phyloP scores from a whole-genome alignment of 2,329 filamentous ascomycete species.

The Cercospora beticola region DNA sequence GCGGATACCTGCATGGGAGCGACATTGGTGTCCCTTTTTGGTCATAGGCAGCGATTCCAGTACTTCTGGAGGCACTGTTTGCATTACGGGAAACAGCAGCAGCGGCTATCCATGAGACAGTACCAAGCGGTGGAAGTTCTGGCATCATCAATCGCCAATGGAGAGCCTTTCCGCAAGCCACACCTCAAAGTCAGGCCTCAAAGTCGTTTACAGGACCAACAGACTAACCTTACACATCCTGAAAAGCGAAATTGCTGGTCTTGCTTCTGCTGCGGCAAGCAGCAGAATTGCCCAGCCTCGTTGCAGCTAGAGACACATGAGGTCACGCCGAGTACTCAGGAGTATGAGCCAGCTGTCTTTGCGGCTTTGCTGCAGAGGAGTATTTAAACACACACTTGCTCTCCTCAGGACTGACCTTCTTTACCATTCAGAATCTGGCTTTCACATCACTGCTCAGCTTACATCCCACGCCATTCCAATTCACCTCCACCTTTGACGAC shows the following conservation, averaged over 20 bases:
- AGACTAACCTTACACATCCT: background rate
- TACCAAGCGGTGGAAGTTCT: background rate
- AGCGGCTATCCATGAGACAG: background rate
- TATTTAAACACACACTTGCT: background rate
- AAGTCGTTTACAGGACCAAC: background rate
- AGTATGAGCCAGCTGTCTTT: background rate
- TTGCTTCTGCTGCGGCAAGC: background rate
- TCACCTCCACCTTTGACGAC: background rate
- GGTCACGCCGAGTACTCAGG: background rate
- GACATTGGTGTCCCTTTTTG: background rate
- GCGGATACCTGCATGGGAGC: background rate
- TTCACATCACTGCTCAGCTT: background rate
- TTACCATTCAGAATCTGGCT: background rate
- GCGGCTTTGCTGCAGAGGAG: background rate
- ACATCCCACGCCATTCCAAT: background rate
- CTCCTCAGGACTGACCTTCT: background rate
- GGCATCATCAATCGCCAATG: background rate
- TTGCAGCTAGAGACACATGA: background rate
- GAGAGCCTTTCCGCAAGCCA: background rate
- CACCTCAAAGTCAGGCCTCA: background rate
- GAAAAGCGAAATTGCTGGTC: background rate
- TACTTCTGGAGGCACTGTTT: background rate
- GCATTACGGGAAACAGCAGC: background rate
- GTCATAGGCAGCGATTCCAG: background rate
- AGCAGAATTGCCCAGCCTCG: background rate